These are phyloP conservation scores for Petrea volubilis DNA, from an alignment of 257 asterid genomes.

Conservation along the genomic window DNA sequence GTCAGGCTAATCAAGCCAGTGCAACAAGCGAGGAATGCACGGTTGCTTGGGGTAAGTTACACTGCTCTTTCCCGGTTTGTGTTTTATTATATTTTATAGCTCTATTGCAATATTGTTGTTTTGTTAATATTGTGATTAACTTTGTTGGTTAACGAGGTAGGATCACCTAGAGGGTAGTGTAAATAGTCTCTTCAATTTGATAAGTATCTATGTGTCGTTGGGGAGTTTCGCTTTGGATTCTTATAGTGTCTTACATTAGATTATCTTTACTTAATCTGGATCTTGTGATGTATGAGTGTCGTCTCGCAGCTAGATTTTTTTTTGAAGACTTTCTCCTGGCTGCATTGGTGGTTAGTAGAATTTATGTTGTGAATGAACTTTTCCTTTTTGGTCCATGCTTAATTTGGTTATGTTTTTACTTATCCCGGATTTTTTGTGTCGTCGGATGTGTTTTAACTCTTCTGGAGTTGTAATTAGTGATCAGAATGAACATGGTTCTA, in stretches of 20 bases:
- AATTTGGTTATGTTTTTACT: not conserved
- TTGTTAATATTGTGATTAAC: not conserved
- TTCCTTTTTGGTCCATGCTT: not conserved
- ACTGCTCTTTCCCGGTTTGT: not conserved
- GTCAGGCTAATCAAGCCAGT: slow-evolving; percentile 99
- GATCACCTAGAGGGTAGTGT: not conserved
- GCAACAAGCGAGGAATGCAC: slow-evolving; percentile 99
- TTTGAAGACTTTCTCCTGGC: not conserved
- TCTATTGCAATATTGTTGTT: not conserved
- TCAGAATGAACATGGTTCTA: not conserved
- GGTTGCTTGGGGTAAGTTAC: slow-evolving; percentile 93
- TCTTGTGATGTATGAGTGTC: too few species aligned
- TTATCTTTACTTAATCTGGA: not conserved
- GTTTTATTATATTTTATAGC: not conserved
- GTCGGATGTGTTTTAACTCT: not conserved
- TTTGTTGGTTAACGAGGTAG: not conserved
- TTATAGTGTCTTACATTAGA: not conserved
- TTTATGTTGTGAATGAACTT: not conserved
- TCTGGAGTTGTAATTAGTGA: not conserved
- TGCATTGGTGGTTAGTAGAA: not conserved
- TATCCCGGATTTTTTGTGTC: not conserved
- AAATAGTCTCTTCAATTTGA: not conserved
- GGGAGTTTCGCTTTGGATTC: not conserved
- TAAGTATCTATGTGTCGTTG: not conserved
- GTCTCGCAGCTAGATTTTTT: not conserved